Conservation (phyloP, 257 asterid genomes). For the Solanum habrochaites region DNA sequence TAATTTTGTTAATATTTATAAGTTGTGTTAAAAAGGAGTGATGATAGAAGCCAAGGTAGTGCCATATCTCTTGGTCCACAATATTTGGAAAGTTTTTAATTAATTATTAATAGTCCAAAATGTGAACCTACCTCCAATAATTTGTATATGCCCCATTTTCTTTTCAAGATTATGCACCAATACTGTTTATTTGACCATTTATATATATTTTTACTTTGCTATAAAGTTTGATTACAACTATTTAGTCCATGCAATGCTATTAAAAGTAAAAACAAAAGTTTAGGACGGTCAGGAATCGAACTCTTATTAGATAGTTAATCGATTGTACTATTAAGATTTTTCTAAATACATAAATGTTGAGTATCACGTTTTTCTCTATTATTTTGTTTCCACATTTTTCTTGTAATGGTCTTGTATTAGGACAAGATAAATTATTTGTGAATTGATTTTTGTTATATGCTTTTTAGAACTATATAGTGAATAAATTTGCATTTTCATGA, state of each 20-base stretch:
- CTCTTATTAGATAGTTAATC: no score
- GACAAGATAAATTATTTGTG: not conserved
- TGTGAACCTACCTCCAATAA: not conserved
- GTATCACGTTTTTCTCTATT: not conserved
- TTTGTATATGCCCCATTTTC: not conserved
- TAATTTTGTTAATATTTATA: not conserved
- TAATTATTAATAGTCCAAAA: not conserved
- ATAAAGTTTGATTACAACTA: not conserved
- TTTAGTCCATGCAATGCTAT: not conserved
- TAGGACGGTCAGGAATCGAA: fast-evolving
- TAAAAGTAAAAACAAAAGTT: not conserved
- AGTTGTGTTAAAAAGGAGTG: not conserved
- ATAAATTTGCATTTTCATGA: not conserved
- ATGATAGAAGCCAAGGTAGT: not conserved
- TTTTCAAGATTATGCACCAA: not conserved
- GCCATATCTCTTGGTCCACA: constrained; percentile 1
- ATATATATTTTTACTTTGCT: not conserved
- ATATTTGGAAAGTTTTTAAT: not conserved
- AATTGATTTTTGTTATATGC: not conserved
- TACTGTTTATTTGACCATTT: not conserved
- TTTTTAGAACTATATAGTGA: not conserved
- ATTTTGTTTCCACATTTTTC: not conserved
- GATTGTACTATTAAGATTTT: no score
- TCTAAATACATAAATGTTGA: not conserved
- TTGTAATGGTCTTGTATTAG: not conserved